Evolutionary conservation across 768 basidiomycete genomes (phyloP), one percentile per base, ranked within the genome.

Genomic region (Leccinellum luteum): DNA sequence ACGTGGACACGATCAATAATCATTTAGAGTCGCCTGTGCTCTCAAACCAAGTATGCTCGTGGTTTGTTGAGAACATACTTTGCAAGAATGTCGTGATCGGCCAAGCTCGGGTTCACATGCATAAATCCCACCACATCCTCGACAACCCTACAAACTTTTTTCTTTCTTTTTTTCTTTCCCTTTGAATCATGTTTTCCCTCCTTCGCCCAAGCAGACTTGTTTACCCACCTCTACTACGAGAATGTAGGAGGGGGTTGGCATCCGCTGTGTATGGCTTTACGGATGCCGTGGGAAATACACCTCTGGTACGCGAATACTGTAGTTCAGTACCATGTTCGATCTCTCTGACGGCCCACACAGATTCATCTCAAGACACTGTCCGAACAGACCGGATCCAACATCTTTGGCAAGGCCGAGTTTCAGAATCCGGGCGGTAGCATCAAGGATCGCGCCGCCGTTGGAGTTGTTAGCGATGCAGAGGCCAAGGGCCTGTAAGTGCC

Each of bases 361-460:
- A 94, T 98, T 58, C 84, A 86, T 61, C 80, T 98, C 53, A 86
- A 91, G 72, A 74, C 75, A 14, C 79, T 97, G 8, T 97, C 93
- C 10, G 85, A 93, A 63, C 84, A 83, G 69, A 92, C 86, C 1
- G 94, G 94, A 15, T 85, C 84, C 54, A 83, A 83, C 52, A 93
- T 98, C 59, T 86, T 87, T 49, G 95, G 91, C n/a, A 98, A 99
- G 71, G 93, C 97, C 19, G 97, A 99, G 75, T 95, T 97, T 69
- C 94, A 97, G 76, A 98, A 98, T 67, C 97, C 97, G 0, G 97
- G 97, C 6, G 96, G 96, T 41, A 94, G 92, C 60, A 92, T 99
- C 64, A 99, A 99, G 75, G 97, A 99, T 70, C 86, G 97, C 48
- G 97, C 97, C 38, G 97, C 96, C 2, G 81, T 97, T 15, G 94